phyloP scores from a whole-genome alignment of 2,329 filamentous ascomycete species.

The Ascochyta viciae-villosae region DNA sequence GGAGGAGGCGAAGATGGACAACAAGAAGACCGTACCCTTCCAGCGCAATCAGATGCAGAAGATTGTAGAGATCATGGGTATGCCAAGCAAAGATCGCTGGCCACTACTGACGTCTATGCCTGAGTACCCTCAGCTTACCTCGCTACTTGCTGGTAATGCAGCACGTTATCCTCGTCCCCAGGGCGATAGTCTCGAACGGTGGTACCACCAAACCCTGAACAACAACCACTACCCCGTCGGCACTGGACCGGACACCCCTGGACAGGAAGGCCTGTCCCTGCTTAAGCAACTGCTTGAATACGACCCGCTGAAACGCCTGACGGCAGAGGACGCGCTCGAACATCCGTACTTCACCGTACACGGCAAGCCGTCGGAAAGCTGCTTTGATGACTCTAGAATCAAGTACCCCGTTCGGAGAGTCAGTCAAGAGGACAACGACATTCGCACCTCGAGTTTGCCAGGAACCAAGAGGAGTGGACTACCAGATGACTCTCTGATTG shows the following conservation, averaged over 20 bases:
- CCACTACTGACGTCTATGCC: conserved; percentile 84
- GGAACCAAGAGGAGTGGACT: conserved; percentile 89
- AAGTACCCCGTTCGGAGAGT: conserved; percentile 92
- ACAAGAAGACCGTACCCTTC: conserved; percentile 96
- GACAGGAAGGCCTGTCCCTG: conserved; percentile 78
- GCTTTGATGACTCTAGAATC: conserved; percentile 86
- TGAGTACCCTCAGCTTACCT: conserved; percentile 76
- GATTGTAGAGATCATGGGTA: conserved; percentile 94
- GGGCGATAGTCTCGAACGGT: conserved; percentile 69
- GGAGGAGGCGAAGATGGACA: conserved; percentile 98
- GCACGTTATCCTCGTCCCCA: conserved; percentile 59
- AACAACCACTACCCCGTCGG: conserved; percentile 55
- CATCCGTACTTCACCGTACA: conserved; percentile 81
- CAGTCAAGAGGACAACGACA: conserved; percentile 94
- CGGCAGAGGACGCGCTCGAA: conserved; percentile 85
- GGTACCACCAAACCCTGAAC: conserved; percentile 59
- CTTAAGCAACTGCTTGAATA: conserved; percentile 87
- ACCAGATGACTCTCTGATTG: conserved; percentile 78
- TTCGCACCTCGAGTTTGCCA: conserved; percentile 84
- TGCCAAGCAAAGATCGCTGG: conserved; percentile 90
- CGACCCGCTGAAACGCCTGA: conserved; percentile 86
- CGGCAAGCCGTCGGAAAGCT: conserved; percentile 74
- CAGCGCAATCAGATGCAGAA: conserved; percentile 99
- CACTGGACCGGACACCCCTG: conserved; percentile 47
- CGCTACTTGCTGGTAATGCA: conserved; percentile 55